Conservation (phyloP, 2,329 filamentous ascomycete species). For the Magnaporthiopsis incrustans region DNA sequence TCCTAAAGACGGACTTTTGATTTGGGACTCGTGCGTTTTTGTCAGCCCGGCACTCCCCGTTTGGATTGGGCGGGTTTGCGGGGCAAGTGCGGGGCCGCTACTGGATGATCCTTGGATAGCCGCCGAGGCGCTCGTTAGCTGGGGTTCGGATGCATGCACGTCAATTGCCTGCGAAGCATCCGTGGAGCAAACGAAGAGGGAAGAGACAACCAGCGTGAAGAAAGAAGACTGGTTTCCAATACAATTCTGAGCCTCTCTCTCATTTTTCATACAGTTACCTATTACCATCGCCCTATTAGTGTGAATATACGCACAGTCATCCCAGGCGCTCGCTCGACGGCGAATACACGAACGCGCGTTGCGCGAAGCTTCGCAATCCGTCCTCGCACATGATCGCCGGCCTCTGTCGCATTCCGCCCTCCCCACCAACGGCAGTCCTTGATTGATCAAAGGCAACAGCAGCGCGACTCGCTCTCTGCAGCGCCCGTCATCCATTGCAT, state of each 20-base stretch:
- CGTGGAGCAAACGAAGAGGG: no score
- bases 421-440: no score
- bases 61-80: not conserved
- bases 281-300: no score
- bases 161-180: no score
- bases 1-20: not conserved
- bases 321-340: no score
- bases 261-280: no score
- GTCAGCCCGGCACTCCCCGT: not conserved
- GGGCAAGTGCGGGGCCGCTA: not conserved
- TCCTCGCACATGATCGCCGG: not conserved
- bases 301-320: no score
- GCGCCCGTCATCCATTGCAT: not conserved
- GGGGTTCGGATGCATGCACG: no score
- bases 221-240: no score
- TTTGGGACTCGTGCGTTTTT: not conserved
- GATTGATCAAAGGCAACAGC: not conserved
- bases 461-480: not conserved
- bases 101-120: not conserved
- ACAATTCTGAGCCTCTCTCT: no score
- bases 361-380: not conserved
- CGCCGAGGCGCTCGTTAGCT: no score
- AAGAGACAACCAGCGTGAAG: no score
- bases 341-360: not conserved
- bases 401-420: not conserved